These are phyloP conservation scores for Beauveria pseudobassiana DNA, from an alignment of 2,329 filamentous ascomycete genomes.

Conservation along the genomic window DNA sequence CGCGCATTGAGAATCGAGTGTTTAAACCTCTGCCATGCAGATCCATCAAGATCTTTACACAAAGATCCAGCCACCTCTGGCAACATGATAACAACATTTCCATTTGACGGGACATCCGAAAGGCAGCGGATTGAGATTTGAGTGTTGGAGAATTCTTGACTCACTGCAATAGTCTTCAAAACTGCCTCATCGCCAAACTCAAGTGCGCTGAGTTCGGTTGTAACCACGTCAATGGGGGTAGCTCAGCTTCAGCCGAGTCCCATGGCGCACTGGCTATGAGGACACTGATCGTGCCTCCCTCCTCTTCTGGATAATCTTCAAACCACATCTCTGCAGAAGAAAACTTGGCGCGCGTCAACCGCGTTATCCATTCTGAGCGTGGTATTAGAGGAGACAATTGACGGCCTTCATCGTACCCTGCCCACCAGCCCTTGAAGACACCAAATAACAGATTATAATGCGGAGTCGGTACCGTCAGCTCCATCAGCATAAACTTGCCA, in stretches of 20 bases:
- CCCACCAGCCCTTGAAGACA: constrained; percentile 31
- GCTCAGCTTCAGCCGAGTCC: background rate
- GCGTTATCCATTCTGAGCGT: constrained; percentile 9
- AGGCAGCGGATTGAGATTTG: background rate
- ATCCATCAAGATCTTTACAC: background rate
- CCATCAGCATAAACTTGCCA: constrained; percentile 37
- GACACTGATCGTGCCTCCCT: background rate
- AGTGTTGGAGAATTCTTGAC: background rate
- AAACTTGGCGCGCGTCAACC: background rate
- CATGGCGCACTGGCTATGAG: background rate
- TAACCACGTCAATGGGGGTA: background rate
- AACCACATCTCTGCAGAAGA: background rate
- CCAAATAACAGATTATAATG: constrained; percentile 23
- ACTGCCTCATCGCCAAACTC: background rate
- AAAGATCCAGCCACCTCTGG: background rate
- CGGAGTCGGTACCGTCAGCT: constrained; percentile 22
- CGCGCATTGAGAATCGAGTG: background rate
- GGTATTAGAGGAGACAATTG: constrained; percentile 10
- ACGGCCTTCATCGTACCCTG: constrained; percentile 21
- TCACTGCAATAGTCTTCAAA: background rate
- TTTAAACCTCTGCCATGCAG: background rate
- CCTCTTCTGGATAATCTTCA: background rate
- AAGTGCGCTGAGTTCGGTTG: background rate
- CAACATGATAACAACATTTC: background rate
- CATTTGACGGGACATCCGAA: background rate